Evolutionary conservation across 805 yeast species (phyloP).

Genomic region (Wickerhamomyces bisporus): DNA sequence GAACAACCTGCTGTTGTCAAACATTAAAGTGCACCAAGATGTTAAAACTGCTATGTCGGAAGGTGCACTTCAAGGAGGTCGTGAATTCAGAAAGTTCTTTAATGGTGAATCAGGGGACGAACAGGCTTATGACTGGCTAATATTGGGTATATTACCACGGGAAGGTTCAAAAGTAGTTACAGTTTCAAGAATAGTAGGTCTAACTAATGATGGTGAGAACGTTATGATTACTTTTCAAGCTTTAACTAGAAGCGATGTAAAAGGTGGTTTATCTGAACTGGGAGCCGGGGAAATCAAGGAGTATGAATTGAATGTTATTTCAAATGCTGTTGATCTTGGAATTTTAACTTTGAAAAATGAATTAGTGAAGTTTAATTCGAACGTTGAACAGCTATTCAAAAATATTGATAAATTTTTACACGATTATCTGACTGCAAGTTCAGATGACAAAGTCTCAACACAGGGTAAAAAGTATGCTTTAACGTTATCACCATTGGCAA

Average conservation of each 20-base stretch:
- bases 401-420: slow-evolving; percentile 31
- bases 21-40: slow-evolving; percentile 3
- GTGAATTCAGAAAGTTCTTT: slow-evolving; percentile 16
- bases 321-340: slow-evolving; percentile 16
- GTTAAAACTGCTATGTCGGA: slow-evolving; percentile 4
- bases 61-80: slow-evolving; percentile 13
- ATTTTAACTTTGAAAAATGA: slow-evolving; percentile 5
- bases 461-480: slow-evolving; percentile 29
- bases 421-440: slow-evolving; percentile 30
- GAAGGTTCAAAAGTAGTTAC: slow-evolving; percentile 31
- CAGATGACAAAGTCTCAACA: slow-evolving; percentile 18
- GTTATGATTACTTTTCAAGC: slow-evolving; percentile 47
- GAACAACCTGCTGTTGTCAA: slow-evolving; percentile 19
- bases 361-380: slow-evolving; percentile 11
- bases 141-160: slow-evolving; percentile 20
- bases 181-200: slow-evolving; percentile 39
- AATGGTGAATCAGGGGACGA: slow-evolving; percentile 18
- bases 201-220: slow-evolving; percentile 38
- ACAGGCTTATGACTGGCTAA: slow-evolving; percentile 21
- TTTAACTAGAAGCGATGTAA: slow-evolving; percentile 36
- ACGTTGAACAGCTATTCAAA: slow-evolving; percentile 10
- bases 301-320: slow-evolving; percentile 8
- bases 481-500: slow-evolving; percentile 55
- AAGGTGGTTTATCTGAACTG: slow-evolving; percentile 12
- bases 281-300: slow-evolving; percentile 16